Evolutionary conservation across 1,284 basidiomycete genomes (phyloP).

Genomic region (Paramarasmius palmivorus): DNA sequence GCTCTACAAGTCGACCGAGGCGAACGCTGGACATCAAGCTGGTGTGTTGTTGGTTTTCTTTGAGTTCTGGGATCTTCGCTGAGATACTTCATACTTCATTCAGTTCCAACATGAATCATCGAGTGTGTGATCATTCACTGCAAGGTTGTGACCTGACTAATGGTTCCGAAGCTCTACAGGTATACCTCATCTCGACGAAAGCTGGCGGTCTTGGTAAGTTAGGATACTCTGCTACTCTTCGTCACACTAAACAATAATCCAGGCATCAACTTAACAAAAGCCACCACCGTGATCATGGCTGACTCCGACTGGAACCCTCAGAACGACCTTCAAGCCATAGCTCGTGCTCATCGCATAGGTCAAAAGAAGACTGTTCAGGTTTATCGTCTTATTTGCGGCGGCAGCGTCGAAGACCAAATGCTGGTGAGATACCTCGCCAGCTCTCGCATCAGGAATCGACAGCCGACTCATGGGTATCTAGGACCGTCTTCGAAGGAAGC

Average conservation of each 20-base stretch:
- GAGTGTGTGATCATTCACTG: conserved; percentile 32
- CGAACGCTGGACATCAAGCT: conserved; percentile 58
- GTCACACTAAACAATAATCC: background rate
- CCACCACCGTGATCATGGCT: conserved; percentile 83
- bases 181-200: conserved; percentile 81
- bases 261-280: conserved; percentile 82
- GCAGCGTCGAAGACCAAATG: conserved; percentile 69
- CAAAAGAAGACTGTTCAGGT: conserved; percentile 68
- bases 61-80: conserved; percentile 3
- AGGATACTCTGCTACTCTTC: background rate
- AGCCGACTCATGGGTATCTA: background rate
- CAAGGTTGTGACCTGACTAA: conserved; percentile 14
- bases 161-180: conserved; percentile 66
- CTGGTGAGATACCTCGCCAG: conserved; percentile 24
- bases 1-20: conserved; percentile 51
- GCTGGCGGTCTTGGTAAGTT: conserved; percentile 80
- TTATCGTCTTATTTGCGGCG: conserved; percentile 55
- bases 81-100: background rate
- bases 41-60: conserved; percentile 29
- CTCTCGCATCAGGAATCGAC: background rate
- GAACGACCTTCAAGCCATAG: conserved; percentile 88
- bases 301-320: conserved; percentile 79
- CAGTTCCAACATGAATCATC: conserved; percentile 61
- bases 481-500: conserved; percentile 59
- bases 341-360: conserved; percentile 80